Evolutionary conservation across 371 early-diverging fungal species (phyloP), one percentile per base, ranked within the genome.

Genomic region (Mortierella polycephala): DNA sequence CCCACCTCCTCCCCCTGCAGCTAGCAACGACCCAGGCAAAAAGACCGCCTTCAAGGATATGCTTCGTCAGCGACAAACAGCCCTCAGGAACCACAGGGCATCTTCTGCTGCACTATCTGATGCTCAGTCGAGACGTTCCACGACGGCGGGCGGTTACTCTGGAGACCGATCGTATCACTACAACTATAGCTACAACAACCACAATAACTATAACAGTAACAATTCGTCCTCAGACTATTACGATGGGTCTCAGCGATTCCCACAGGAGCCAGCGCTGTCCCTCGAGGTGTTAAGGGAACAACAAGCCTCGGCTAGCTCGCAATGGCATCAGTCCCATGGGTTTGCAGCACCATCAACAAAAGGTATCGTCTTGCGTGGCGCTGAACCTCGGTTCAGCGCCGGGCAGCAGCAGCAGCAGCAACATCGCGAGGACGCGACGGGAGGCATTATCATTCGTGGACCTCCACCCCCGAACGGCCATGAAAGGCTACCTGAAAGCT

Each of bases 11-110:
- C 41, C 49, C 20, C 11, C 60, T 11, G 51, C 60, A 8, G 47
- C 30, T 4, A 30, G 30, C 30, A 30, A 30, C 30, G 30, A 46
- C 21, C 47, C 45, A 6, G 51, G 49, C 51, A 76, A 76, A 50
- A 76, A 56, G 37, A 23, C 16, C 14, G 71, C 72, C 2, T 71
- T 67, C 52, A 76, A 71, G 58, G 71, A 71, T 39, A 67, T 67
- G 68, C 65, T 71, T 8, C 63, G 72, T 10, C 77, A 76, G 44
- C 59, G 65, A 21, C 72, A 76, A 44, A 59, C 62, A 14, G 61
- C 64, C 18, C 42, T 76, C 23, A 51, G 77, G 30, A 71, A 54
- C 21, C 59, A 71, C n/a, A 62, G 66, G 45, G 68, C 60, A 5
- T 70, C 73, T 5, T 71, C 57, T 16, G 18, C 67, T 13, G 41